Evolutionary conservation across 2,329 filamentous ascomycete genomes (phyloP).

Genomic region (Penicillium sp.): DNA sequence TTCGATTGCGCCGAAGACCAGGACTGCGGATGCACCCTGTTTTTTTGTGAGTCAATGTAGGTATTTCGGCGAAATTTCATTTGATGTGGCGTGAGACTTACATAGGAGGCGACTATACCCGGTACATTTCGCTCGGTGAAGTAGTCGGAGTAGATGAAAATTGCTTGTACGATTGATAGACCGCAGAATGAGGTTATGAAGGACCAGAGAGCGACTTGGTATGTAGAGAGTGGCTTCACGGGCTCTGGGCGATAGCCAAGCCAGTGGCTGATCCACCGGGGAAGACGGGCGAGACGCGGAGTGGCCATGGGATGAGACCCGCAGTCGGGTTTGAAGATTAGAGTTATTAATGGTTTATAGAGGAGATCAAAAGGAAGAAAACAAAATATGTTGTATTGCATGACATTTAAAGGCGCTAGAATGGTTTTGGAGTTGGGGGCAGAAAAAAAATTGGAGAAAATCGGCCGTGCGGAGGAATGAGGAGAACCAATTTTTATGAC

Average conservation of each 20-base stretch:
- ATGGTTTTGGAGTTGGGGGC: not conserved
- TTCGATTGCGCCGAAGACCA: conserved; percentile 33
- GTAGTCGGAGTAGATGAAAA: conserved; percentile 29
- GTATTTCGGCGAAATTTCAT: not conserved
- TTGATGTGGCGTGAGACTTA: conserved; percentile 9
- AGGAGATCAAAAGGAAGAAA: not conserved
- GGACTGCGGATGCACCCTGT: conserved; percentile 34
- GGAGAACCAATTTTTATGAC: conserved; percentile 4
- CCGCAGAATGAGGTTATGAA: conserved; percentile 28
- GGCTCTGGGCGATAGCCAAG: conserved; percentile 26
- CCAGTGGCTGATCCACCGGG: conserved; percentile 28
- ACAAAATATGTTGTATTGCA: not conserved
- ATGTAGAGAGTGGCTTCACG: conserved; percentile 23
- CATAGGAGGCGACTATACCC: conserved; percentile 28
- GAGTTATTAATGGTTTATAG: not conserved
- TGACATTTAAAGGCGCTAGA: not conserved
- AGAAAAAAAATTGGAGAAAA: conserved; percentile 10
- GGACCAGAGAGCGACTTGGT: conserved; percentile 26
- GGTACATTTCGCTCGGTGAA: conserved; percentile 26
- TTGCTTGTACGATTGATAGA: conserved; percentile 23
- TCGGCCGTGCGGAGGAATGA: conserved; percentile 8
- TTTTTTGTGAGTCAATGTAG: not conserved
- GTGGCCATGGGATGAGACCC: conserved; percentile 8
- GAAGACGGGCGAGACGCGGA: conserved; percentile 25
- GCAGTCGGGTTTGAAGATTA: not conserved